Evolutionary conservation across 2,329 filamentous ascomycete genomes (phyloP).

Genomic region (Lachnellula hyalina): DNA sequence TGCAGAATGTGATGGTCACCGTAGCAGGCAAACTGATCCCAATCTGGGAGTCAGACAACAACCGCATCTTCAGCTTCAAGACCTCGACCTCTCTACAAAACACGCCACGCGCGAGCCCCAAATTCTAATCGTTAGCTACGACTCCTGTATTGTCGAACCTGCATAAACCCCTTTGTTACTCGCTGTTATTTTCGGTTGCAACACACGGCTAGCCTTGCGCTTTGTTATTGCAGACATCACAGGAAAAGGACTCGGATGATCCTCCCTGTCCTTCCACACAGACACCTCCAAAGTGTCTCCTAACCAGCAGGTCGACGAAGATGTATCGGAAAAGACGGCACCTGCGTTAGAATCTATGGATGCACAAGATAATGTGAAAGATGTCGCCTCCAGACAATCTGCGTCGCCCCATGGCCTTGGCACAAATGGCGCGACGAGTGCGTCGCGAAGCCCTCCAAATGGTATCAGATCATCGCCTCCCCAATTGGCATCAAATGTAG

Average conservation of each 20-base stretch:
- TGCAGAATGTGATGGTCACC: background rate
- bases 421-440: constrained; percentile 17
- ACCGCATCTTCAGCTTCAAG: background rate
- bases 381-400: constrained; percentile 17
- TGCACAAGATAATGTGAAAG: constrained; percentile 23
- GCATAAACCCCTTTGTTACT: background rate
- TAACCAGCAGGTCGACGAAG: constrained; percentile 26
- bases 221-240: background rate
- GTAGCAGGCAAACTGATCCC: background rate
- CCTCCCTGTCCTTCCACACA: constrained; percentile 28
- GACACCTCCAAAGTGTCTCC: constrained; percentile 32
- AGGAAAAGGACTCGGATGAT: constrained; percentile 27
- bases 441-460: constrained; percentile 20
- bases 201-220: background rate
- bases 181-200: constrained; percentile 1
- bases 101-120: background rate
- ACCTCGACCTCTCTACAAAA: background rate
- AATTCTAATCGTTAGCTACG: background rate
- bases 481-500: constrained; percentile 13
- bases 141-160: too few species aligned
- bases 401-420: constrained; percentile 17
- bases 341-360: constrained; percentile 31
- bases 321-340: constrained; percentile 27
- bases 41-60: background rate
- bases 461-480: constrained; percentile 30